Conservation (phyloP, 1,284 basidiomycete species). For the Rhodotorula sp. region DNA sequence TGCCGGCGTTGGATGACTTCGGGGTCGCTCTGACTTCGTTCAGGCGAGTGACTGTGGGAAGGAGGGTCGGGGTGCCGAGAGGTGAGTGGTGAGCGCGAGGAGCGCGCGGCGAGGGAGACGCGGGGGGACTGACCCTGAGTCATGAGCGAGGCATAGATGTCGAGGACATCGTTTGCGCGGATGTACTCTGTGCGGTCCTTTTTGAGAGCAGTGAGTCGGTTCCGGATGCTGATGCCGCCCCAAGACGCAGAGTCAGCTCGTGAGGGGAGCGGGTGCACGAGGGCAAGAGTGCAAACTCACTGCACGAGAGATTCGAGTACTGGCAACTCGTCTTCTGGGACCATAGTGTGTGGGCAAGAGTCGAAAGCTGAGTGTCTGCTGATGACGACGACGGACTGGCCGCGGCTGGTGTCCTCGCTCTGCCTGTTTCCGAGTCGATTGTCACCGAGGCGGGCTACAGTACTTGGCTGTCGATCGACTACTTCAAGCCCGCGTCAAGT, state of each 20-base stretch:
- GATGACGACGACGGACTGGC: background rate
- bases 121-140: conserved; percentile 73
- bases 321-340: conserved; percentile 63
- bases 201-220: conserved; percentile 62
- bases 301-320: conserved; percentile 94
- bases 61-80: conserved; percentile 61
- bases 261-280: background rate
- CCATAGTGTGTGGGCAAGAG: conserved; percentile 10
- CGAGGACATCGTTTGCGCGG: conserved; percentile 75
- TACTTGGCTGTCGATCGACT: too few species aligned
- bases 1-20: background rate
- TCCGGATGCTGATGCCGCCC: conserved; percentile 69
- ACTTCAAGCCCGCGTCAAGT: too few species aligned
- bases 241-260: conserved; percentile 29
- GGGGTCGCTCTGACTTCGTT: conserved; percentile 77
- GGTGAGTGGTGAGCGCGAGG: background rate
- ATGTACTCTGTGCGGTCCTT: conserved; percentile 55
- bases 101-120: background rate
- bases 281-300: conserved; percentile 54
- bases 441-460: too few species aligned
- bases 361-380: background rate
- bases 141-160: conserved; percentile 87
- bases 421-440: background rate
- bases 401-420: too few species aligned
- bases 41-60: conserved; percentile 66